These are phyloP conservation scores for Pyrenochaeta sp. DNA, from an alignment of 2,329 filamentous ascomycete genomes.

Conservation along the genomic window DNA sequence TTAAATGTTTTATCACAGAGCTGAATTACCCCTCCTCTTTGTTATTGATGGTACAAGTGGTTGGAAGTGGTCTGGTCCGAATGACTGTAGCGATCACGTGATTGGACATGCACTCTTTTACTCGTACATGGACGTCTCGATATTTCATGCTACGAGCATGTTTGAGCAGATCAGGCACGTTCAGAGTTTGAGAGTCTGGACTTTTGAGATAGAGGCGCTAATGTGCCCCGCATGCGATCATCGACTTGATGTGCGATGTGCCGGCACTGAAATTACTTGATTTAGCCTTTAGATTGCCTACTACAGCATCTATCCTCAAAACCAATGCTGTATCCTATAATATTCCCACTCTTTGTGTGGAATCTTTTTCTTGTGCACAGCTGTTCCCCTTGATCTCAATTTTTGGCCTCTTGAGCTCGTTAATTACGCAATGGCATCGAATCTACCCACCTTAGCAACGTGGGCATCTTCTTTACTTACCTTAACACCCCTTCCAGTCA, in stretches of 20 bases:
- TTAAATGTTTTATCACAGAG: no score
- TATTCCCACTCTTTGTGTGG: neutral
- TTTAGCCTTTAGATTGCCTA: conserved; percentile 1
- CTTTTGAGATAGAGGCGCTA: no score
- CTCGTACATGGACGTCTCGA: no score
- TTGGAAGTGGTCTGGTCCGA: no score
- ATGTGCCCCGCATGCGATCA: neutral
- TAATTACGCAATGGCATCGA: neutral
- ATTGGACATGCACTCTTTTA: no score
- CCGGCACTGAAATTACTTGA: neutral
- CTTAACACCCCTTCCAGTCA: neutral
- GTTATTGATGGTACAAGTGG: no score
- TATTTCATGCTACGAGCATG: no score
- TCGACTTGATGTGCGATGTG: neutral
- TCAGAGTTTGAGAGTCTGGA: no score
- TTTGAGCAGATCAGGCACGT: no score
- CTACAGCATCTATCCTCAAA: neutral
- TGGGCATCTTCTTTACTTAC: neutral
- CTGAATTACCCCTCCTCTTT: no score
- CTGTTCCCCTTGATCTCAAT: neutral
- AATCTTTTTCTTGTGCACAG: neutral
- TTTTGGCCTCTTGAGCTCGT: neutral
- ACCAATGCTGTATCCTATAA: neutral
- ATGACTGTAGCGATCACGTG: no score
- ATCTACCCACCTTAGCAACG: neutral